Evolutionary conservation across 2,329 filamentous ascomycete genomes (phyloP), one percentile per base, ranked within the genome.

Genomic region (Pyrenochaeta sp.): DNA sequence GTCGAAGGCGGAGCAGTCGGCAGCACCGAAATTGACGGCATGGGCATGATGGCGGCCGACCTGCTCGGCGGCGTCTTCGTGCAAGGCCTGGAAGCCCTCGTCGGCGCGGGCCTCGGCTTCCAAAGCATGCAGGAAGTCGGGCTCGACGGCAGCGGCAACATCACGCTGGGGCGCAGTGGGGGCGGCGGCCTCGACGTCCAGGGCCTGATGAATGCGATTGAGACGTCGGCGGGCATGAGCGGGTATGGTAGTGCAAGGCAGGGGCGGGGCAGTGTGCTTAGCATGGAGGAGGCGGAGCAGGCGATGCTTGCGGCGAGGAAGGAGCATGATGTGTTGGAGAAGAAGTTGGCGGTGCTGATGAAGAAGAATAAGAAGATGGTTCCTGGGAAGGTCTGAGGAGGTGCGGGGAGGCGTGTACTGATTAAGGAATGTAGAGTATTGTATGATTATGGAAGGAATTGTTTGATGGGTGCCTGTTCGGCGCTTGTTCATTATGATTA

Each of bases 321-420:
- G 48, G 68, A 71, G 20, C 59, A 69, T 20, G 68, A 71, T 45
- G 60, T 60, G 15, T 31, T 69, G 39, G 69, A 71, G 43, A 69
- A 70, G 55, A 71, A 67, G 45, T 36, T 72, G 18, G 58, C 56
- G 3, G 60, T 44, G 10, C 35, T 69, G n/a, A 63, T 70, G 47
- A 72, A 70, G 57, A 61, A 68, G 55, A 72, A 72, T 35, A 63
- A 58, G 48, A 69, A 66, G 51, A n/a, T 67, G 38, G 45, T 35
- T 19, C 17, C 34, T 15, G 48, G 48, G n/a, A 5, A 34, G 30
- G n/a, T n/a, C 17, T 20, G 19, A 7, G 32, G 37, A 15, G 37
- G 27, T 23, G 17, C 9, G 18, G 23, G n/a, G 6, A 5, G 17
- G 5, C 6, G 7, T 6, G 21, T 6, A 19, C 7, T 34, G 19